A percentile compares a stretch with the other conserved stretches of the same genome.
phyloP scores from a whole-genome alignment of 192 early-diverging fungal genomes.

The Podila epicladia region DNA sequence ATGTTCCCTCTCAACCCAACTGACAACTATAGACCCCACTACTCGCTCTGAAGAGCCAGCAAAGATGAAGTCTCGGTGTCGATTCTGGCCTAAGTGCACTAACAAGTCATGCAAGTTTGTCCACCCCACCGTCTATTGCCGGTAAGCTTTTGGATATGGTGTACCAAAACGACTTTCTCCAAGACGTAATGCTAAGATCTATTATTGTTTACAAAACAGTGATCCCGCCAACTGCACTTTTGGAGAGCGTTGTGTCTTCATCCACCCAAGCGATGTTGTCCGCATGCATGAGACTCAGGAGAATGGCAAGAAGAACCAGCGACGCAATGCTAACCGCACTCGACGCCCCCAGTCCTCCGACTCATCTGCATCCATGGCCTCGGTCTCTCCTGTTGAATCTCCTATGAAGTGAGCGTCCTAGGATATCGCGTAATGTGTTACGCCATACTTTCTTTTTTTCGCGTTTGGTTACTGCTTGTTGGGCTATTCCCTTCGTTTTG shows the following conservation, averaged over 20 bases:
- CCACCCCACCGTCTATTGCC: slow-evolving; percentile 55
- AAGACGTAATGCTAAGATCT: not conserved
- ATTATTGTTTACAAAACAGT: not conserved
- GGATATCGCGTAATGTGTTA: not conserved
- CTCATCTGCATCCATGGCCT: slow-evolving; percentile 28
- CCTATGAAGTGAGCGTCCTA: not conserved
- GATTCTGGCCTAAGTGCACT: slow-evolving; percentile 61
- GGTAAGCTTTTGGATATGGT: slow-evolving; percentile 28
- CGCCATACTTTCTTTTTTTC: not conserved
- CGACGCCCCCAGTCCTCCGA: slow-evolving; percentile 22
- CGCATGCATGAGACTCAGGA: slow-evolving; percentile 5
- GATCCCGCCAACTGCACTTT: slow-evolving; percentile 44
- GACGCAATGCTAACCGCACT: slow-evolving; percentile 1
- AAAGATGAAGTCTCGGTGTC: slow-evolving; percentile 53
- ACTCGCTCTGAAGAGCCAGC: not conserved
- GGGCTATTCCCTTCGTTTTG: not conserved
- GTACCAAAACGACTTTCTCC: no score
- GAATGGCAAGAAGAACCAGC: slow-evolving; percentile 31
- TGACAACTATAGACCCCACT: not conserved
- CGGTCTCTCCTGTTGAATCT: slow-evolving; percentile 8
- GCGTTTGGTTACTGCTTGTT: not conserved
- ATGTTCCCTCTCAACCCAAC: not conserved
- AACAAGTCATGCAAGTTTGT: slow-evolving; percentile 65
- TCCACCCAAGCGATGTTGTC: slow-evolving; percentile 40
- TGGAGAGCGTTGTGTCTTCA: slow-evolving; percentile 43